Evolutionary conservation across 495 filamentous ascomycete species (phyloP), one percentile per base, ranked within the genome.

Genomic region (Endocarpon pusillum): DNA sequence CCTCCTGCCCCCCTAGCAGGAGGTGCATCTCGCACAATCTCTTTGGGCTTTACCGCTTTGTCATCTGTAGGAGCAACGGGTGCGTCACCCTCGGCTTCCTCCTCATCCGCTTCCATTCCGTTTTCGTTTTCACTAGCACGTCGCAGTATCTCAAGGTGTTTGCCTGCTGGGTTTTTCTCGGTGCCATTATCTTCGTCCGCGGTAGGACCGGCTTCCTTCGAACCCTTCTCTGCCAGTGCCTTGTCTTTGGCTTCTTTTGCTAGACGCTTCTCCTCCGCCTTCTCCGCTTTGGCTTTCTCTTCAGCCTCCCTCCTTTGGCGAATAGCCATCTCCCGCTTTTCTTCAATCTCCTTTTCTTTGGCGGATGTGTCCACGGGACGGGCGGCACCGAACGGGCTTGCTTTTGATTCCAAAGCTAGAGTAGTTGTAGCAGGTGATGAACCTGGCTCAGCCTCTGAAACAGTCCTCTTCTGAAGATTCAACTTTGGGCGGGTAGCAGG

Each of bases 331-430:
- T 78, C 62, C 38, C 78, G 71, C 62, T 79, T 86, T 59, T 92
- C 85, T 49, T 86, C 87, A 19, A 96, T 72, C 53, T 92, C 78
- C 35, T 72, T 77, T 58, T 94, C 87, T 31, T 78, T 70, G 6
- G 83, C 67, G 14, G 81, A 80, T 32, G 83, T 92, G 55, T 94
- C 84, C 40, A 91, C 91, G 8, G 85, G 85, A 32, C 71, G 69
- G 24, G 85, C 85, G 35, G 80, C 84, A 50, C 89, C 89, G 54
- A 97, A 97, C 17, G 82, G 82, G 55, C 74, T 94, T 12, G 82
- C 68, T 61, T 89, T 92, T 3, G 81, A 64, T 38, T 86, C 81
- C n/a, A n/a, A n/a, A n/a, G n/a, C n/a, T 17, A 43, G 45, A 16
- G 55, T 40, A 16, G 62, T 48, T 22, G 67, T 48, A 7, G 64